These are phyloP conservation scores for Sextonia rubra DNA, from an alignment of 164 flowering plant species.

Conservation along the genomic window DNA sequence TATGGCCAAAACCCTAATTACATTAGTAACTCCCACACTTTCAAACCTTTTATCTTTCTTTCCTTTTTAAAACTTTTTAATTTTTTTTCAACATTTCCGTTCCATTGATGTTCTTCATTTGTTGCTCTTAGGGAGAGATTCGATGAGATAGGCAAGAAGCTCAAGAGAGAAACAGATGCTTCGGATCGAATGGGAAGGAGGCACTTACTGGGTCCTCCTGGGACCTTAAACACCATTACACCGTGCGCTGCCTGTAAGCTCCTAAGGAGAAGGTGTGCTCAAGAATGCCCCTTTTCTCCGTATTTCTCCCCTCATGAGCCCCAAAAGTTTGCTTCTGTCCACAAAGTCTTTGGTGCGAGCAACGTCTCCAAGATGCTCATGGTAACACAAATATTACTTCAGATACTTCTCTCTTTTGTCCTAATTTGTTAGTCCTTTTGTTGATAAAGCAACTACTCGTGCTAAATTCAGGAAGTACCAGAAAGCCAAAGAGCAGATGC, in stretches of 20 bases:
- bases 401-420: not conserved
- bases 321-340: conserved; percentile 89
- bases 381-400: conserved; percentile 33
- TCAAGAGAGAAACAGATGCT: conserved; percentile 68
- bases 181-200: conserved; percentile 56
- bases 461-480: conserved; percentile 64
- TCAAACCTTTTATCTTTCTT: not conserved
- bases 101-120: not conserved
- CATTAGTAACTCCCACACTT: not conserved
- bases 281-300: conserved; percentile 94
- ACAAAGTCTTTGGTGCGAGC: conserved; percentile 96
- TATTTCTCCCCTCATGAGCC: conserved; percentile 97
- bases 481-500: conserved; percentile 84
- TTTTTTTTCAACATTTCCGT: not conserved
- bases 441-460: not conserved
- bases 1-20: not conserved
- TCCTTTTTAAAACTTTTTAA: no score
- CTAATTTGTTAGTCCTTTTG: not conserved
- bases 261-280: conserved; percentile 74
- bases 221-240: conserved; percentile 65
- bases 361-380: conserved; percentile 93
- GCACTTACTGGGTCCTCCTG: conserved; percentile 62
- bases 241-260: conserved; percentile 99
- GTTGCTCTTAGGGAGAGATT: conserved; percentile 46
- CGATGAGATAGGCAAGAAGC: conserved; percentile 78